Base-by-base conservation (phyloP, 2,329 filamentous ascomycete species). In the Leptoxyphium fumago region DNA sequence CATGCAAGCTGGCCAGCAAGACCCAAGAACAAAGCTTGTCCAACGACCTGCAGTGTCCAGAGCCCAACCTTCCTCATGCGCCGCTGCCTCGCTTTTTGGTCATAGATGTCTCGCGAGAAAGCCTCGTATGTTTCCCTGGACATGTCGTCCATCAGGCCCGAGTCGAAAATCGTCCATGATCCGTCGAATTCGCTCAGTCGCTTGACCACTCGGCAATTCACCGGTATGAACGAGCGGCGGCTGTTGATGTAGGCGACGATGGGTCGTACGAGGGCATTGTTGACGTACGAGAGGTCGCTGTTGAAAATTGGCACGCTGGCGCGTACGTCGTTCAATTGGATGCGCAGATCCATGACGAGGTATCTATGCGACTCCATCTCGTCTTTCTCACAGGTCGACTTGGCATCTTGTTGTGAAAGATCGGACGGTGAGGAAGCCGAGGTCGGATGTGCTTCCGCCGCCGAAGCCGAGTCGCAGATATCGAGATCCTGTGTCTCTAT, bases 211-310 rank as follows among this genome's bases (percentile, higher is more conserved):
- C 89, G 82, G 65, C 91, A 96, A 54, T 82, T 84, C 55, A 98
- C 86, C 21, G 91, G 91, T 38, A 98, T 96, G 58, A 94, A 96
- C 0, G 89, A 94, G 58, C 81, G 82, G 61, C 87, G 85, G 38
- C 86, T 84, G 64, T 98, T 98, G 65, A 98, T 96, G 62, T 96
- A 98, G 6, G 91, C 91, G 36, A 98, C 88, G 48, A 98, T 98
- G 13, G 91, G 91, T 4, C 91, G 79, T 30, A 96, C 85, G 4
- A 96, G 78, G 1, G 91, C 87, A 61, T 94, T 93, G 64, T 95
- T 96, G 56, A 95, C 83, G 61, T 96, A 98, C 1, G 86, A 93
- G 41, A 96, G 76, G 58, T 95, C 83, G 13, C 78, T 81, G 1
- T 84, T 94, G 66, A 98, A 96, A 42, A 96, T 74, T 1, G 91